Conservation (phyloP, 1,284 basidiomycete genomes). For the Melampsora americana region DNA sequence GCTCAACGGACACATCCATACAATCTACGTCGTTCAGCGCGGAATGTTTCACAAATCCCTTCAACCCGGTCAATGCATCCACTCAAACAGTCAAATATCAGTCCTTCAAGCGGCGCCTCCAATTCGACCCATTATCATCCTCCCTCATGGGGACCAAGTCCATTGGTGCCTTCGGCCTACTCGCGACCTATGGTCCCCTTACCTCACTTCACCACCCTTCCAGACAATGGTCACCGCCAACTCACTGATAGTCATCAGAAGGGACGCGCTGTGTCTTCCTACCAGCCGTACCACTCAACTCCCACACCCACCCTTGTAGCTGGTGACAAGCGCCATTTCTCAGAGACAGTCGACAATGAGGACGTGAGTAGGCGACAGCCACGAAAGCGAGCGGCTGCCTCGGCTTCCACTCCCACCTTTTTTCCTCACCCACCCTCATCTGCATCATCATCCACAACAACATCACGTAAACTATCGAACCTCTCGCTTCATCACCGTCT, state of each 20-base stretch:
- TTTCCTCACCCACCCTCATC: neutral
- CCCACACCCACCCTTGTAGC: neutral
- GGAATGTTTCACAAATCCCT: conserved; percentile 6
- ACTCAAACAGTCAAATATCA: neutral
- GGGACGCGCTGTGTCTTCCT: neutral
- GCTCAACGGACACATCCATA: conserved; percentile 24
- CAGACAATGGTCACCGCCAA: neutral
- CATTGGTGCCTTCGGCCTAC: neutral
- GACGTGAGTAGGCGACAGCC: neutral
- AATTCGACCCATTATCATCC: neutral
- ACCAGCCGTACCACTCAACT: neutral
- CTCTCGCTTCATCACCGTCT: neutral
- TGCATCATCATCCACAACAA: neutral
- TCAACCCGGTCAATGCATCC: neutral
- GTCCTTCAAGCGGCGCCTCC: neutral
- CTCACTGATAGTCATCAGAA: neutral
- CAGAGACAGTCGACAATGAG: neutral
- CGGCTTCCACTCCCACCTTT: neutral
- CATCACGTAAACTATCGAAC: neutral
- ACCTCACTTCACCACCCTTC: neutral
- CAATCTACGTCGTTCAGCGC: conserved; percentile 27
- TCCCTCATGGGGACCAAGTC: neutral
- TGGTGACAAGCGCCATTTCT: neutral
- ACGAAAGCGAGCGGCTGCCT: conserved; percentile 11
- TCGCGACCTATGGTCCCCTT: neutral